Evolutionary conservation across 371 early-diverging fungal genomes (phyloP).

Genomic region (Mucor indicus): DNA sequence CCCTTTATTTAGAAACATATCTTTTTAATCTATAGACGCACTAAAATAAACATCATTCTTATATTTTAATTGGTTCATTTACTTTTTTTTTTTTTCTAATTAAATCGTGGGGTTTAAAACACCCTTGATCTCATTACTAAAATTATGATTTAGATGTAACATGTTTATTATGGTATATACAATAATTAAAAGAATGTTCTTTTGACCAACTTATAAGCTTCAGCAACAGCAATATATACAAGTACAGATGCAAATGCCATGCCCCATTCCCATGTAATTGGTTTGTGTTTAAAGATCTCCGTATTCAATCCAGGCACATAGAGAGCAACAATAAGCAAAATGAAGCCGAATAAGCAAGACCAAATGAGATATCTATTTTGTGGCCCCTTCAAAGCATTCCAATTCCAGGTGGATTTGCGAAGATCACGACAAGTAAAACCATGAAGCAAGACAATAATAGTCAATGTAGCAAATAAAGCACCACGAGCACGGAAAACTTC

Average conservation of each 20-base stretch:
- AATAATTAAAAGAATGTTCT: conserved; percentile 24
- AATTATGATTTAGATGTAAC: too few relatives aligned
- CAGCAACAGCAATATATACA: conserved; percentile 57
- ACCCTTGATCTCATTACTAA: too few relatives aligned
- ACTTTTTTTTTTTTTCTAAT: too few relatives aligned
- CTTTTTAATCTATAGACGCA: too few relatives aligned
- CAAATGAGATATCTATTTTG: conserved; percentile 60
- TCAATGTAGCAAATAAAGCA: conserved; percentile 65
- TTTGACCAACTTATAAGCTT: conserved; percentile 50
- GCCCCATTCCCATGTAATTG: conserved; percentile 78
- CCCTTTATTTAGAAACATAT: too few relatives aligned
- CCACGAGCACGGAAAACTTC: conserved; percentile 75
- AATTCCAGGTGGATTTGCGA: conserved; percentile 55
- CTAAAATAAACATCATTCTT: too few relatives aligned
- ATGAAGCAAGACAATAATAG: conserved; percentile 64
- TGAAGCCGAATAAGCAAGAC: conserved; percentile 50
- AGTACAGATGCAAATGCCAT: conserved; percentile 57
- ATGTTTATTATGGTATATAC: too few relatives aligned
- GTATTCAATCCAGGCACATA: conserved; percentile 73
- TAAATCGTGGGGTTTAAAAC: too few relatives aligned
- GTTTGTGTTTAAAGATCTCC: conserved; percentile 62
- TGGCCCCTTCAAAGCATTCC: conserved; percentile 33
- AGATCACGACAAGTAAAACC: conserved; percentile 75
- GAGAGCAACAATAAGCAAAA: conserved; percentile 56
- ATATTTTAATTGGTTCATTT: too few relatives aligned